Conservation (phyloP, 2,329 filamentous ascomycete genomes). For the Scedosporium dehoogii region DNA sequence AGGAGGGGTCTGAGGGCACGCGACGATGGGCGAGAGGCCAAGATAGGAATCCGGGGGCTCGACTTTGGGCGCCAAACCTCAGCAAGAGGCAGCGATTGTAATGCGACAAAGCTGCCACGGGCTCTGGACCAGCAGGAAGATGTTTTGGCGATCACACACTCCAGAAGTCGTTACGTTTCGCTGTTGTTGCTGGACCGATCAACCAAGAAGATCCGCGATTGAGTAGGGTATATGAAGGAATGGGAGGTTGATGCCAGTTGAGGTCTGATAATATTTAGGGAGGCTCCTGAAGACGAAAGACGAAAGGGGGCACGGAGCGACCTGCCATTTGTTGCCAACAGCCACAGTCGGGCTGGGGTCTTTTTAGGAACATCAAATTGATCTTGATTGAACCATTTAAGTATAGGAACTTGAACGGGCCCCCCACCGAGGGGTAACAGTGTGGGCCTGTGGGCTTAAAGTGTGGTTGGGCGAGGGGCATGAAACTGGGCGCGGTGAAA, state of each 20-base stretch:
- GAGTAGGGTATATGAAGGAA: background rate
- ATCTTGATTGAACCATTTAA: too few relatives aligned
- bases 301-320: background rate
- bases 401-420: too few relatives aligned
- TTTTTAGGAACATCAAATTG: too few relatives aligned
- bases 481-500: too few relatives aligned
- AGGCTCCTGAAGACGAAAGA: background rate
- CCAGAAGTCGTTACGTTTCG: constrained; percentile 2
- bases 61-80: constrained; percentile 7
- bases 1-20: constrained; percentile 2
- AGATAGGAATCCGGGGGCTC: background rate
- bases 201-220: background rate
- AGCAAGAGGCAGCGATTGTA: constrained; percentile 2
- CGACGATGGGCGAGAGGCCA: background rate
- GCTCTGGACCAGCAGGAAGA: background rate
- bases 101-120: constrained; percentile 1
- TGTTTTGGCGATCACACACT: constrained; percentile 8
- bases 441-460: too few relatives aligned
- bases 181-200: background rate
- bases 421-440: too few relatives aligned
- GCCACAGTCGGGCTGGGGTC: background rate
- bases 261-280: background rate
- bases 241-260: constrained; percentile 1
- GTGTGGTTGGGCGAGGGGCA: too few relatives aligned
- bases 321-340: background rate